phyloP scores from a whole-genome alignment of 2,329 filamentous ascomycete species.

The Pseudocercospora musae region DNA sequence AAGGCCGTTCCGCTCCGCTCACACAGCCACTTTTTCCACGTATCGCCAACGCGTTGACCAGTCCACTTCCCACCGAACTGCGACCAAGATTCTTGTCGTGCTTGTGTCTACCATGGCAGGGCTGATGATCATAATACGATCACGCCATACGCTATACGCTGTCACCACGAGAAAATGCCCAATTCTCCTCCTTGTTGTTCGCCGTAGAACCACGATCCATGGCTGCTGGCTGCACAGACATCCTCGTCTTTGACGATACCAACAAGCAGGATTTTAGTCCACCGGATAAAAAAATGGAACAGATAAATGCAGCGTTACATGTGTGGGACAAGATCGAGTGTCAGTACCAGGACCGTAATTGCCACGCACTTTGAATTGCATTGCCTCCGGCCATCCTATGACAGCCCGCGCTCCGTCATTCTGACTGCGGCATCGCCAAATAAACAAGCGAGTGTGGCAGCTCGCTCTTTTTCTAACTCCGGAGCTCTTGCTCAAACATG shows the following conservation, averaged over 20 bases:
- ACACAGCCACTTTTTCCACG: neutral
- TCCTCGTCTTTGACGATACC: neutral
- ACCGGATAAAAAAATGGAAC: too few relatives aligned
- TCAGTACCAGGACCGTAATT: neutral
- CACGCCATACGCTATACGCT: neutral
- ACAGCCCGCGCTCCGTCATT: neutral
- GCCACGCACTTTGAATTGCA: neutral
- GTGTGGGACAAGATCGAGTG: neutral
- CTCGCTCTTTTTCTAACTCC: neutral
- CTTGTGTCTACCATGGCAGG: neutral
- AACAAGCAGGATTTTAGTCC: neutral
- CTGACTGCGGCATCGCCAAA: neutral
- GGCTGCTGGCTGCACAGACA: neutral
- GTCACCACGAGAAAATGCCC: neutral
- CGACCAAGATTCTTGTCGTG: neutral
- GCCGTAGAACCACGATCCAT: neutral
- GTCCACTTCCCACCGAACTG: neutral
- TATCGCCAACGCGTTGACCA: neutral
- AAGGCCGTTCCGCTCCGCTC: neutral
- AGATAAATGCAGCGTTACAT: neutral
- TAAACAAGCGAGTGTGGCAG: neutral
- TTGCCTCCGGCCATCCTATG: neutral
- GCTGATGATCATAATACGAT: too few relatives aligned
- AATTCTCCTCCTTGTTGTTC: neutral
- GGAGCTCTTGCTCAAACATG: neutral